Evolutionary conservation across 2,329 filamentous ascomycete species (phyloP).

Genomic region (Fusarium papillatum): DNA sequence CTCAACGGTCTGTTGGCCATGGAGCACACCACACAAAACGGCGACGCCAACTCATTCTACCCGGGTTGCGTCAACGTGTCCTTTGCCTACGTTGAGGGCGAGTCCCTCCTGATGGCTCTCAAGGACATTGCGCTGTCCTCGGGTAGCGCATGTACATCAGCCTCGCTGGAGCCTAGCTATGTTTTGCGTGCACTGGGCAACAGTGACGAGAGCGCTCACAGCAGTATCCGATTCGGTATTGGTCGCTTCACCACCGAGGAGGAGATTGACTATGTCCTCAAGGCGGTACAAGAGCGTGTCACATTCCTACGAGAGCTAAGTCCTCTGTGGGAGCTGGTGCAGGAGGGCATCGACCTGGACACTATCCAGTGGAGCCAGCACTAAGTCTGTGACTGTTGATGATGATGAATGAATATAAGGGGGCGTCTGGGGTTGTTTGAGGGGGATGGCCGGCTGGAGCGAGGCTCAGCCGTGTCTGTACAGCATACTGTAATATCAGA

Average conservation of each 20-base stretch:
- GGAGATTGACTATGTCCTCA: constrained; percentile 97
- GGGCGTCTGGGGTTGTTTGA: constrained; percentile 8
- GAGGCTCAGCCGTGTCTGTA: constrained; percentile 46
- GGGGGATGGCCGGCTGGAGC: constrained; percentile 33
- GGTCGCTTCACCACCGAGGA: constrained; percentile 95
- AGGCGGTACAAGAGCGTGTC: constrained; percentile 92
- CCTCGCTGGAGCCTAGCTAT: constrained; percentile 96
- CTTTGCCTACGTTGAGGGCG: constrained; percentile 98
- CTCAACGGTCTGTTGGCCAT: constrained; percentile 86
- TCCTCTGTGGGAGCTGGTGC: constrained; percentile 96
- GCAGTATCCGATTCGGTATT: constrained; percentile 97
- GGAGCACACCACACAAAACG: constrained; percentile 95
- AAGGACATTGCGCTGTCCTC: constrained; percentile 99
- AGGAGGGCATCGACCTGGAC: constrained; percentile 95
- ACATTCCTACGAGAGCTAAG: constrained; percentile 95
- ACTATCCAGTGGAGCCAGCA: constrained; percentile 99
- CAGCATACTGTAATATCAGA: constrained; percentile 49
- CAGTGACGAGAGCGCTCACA: constrained; percentile 97
- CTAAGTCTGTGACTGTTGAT: constrained; percentile 57
- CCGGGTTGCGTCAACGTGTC: constrained; percentile 98
- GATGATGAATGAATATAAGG: constrained; percentile 9
- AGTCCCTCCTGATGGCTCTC: constrained; percentile 97
- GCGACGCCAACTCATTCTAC: constrained; percentile 86
- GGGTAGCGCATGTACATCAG: constrained; percentile 96
- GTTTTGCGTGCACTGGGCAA: constrained; percentile 94